Evolutionary conservation across 2,329 filamentous ascomycete genomes (phyloP).

Genomic region (Bertia moriformis): DNA sequence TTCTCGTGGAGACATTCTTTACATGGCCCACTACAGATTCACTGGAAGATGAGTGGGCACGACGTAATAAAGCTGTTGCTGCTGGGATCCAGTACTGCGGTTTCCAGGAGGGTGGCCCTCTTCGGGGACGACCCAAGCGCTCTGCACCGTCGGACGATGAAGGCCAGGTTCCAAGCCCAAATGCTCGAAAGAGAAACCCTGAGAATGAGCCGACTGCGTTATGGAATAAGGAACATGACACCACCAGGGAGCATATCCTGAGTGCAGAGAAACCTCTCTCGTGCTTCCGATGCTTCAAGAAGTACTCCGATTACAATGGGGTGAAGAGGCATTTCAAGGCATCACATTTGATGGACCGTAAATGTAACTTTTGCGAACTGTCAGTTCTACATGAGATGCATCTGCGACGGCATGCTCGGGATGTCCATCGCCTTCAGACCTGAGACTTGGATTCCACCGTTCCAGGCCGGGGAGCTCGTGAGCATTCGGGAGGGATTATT

Average conservation of each 20-base stretch:
- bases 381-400: conserved; percentile 7
- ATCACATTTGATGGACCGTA: conserved; percentile 7
- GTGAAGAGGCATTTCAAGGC: conserved; percentile 9
- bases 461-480: too few relatives aligned
- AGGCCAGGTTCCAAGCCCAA: conserved; percentile 3
- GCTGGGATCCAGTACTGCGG: conserved; percentile 8
- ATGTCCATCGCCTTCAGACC: conserved; percentile 6
- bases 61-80: conserved; percentile 7
- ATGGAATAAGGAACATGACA: background rate
- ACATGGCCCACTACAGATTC: conserved; percentile 8
- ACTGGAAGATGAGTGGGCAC: conserved; percentile 9
- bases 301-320: conserved; percentile 8
- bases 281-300: conserved; percentile 8
- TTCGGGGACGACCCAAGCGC: conserved; percentile 6
- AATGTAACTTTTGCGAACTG: conserved; percentile 7
- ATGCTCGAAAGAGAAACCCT: conserved; percentile 2
- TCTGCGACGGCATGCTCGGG: conserved; percentile 5
- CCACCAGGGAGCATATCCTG: conserved; percentile 3
- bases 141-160: conserved; percentile 4
- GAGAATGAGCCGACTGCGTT: background rate
- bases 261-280: conserved; percentile 4
- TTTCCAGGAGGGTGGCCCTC: conserved; percentile 7
- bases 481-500: too few relatives aligned
- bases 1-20: conserved; percentile 9
- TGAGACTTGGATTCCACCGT: too few relatives aligned